A percentile compares a stretch with the other conserved stretches of the same genome.
Evolutionary conservation across 768 basidiomycete genomes (phyloP).

Genomic region (Gyrodon lividus): DNA sequence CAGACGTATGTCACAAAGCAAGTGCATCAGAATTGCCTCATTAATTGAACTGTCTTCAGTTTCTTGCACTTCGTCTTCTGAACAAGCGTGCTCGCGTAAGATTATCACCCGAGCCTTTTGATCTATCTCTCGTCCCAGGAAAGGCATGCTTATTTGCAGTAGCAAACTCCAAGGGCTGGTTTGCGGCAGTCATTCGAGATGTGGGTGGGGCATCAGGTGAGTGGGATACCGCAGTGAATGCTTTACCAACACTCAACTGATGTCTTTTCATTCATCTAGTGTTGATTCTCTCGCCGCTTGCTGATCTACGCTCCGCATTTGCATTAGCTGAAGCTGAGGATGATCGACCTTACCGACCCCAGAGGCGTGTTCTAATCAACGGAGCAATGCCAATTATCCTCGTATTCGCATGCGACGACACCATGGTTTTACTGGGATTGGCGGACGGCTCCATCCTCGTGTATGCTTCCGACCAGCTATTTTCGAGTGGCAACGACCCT

Average conservation of each 20-base stretch:
- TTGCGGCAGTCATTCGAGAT: conserved; percentile 55
- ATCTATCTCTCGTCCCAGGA: conserved; percentile 39
- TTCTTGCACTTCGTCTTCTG: conserved; percentile 39
- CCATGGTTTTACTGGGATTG: conserved; percentile 58
- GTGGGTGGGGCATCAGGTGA: conserved; percentile 37
- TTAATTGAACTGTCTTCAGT: conserved; percentile 28
- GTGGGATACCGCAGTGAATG: conserved; percentile 11
- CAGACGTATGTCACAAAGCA: conserved; percentile 21
- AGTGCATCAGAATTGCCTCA: not conserved
- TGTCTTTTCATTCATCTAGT: conserved; percentile 34
- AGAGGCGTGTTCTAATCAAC: conserved; percentile 46
- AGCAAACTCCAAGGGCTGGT: conserved; percentile 65
- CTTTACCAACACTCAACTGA: not conserved
- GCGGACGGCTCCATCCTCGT: conserved; percentile 58
- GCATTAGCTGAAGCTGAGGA: conserved; percentile 38
- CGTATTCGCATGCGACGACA: conserved; percentile 56
- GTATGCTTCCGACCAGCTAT: conserved; percentile 54
- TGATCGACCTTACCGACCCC: conserved; percentile 47
- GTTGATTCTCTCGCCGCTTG: conserved; percentile 60
- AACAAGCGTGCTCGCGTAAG: conserved; percentile 65
- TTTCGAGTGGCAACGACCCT: conserved; percentile 43
- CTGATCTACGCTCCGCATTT: conserved; percentile 57
- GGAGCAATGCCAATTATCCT: conserved; percentile 52
- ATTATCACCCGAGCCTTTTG: conserved; percentile 53
- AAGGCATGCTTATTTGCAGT: conserved; percentile 57